Percentiles rank a stretch among this genome's conserved stretches.
phyloP scores from a whole-genome alignment of 2,329 filamentous ascomycete genomes.

The Pestalotiopsis sp. region DNA sequence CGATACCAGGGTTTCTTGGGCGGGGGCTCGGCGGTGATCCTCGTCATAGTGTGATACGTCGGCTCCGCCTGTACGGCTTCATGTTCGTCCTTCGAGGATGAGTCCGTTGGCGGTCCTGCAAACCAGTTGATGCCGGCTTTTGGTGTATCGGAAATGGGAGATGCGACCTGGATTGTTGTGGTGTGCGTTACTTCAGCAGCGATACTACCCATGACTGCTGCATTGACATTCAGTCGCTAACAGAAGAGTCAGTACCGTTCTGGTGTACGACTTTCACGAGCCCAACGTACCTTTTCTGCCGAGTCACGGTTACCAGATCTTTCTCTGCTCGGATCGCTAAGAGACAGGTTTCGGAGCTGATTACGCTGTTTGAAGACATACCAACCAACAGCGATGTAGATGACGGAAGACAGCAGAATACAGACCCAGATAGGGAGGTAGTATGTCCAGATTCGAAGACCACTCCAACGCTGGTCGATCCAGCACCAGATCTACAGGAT shows the following conservation, averaged over 20 bases:
- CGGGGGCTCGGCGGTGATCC: constrained; percentile 29
- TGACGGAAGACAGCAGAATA: constrained; percentile 54
- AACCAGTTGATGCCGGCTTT: constrained; percentile 27
- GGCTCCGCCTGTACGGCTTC: constrained; percentile 14
- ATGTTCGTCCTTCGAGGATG: constrained; percentile 7
- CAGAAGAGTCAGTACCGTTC: not conserved
- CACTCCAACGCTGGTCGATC: constrained; percentile 56
- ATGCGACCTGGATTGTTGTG: constrained; percentile 29
- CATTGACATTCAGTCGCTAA: constrained; percentile 30
- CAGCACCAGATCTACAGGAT: constrained; percentile 61
- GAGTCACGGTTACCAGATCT: constrained; percentile 26
- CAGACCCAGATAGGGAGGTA: constrained; percentile 65
- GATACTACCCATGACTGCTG: constrained; percentile 33
- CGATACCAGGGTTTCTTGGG: constrained; percentile 10
- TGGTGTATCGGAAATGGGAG: constrained; percentile 11
- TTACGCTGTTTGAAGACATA: constrained; percentile 62
- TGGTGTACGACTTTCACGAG: too few species aligned
- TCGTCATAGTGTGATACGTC: constrained; percentile 27
- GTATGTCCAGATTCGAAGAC: constrained; percentile 61
- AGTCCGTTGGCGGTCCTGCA: constrained; percentile 27
- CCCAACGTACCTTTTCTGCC: constrained; percentile 29
- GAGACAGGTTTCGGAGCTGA: constrained; percentile 47
- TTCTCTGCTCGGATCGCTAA: constrained; percentile 39
- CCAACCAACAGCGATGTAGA: constrained; percentile 60
- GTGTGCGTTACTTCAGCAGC: constrained; percentile 31